Conservation (phyloP, 208 protist species). For the Leptomonas pyrrhocoris region DNA sequence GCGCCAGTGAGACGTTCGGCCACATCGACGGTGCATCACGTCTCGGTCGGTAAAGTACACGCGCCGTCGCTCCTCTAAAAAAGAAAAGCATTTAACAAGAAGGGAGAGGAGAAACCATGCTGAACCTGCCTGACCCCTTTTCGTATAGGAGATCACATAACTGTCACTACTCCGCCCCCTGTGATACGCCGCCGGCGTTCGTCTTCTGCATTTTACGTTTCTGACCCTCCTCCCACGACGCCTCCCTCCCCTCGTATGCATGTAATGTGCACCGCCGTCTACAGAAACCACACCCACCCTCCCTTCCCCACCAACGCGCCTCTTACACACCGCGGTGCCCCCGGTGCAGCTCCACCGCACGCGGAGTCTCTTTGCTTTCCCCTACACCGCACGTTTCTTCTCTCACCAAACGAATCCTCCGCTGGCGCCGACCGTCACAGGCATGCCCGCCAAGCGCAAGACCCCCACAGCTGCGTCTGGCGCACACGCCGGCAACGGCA, state of each 20-base stretch:
- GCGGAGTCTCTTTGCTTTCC: conserved; percentile 3
- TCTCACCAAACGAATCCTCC: background rate
- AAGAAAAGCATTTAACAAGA: no score
- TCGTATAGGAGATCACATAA: no score
- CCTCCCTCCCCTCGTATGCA: background rate
- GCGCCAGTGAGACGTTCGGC: no score
- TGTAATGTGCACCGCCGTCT: background rate
- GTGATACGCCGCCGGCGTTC: no score
- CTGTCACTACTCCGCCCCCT: no score
- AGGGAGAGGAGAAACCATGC: no score
- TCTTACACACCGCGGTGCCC: background rate
- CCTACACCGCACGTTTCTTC: background rate
- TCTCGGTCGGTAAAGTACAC: no score
- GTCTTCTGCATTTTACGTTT: no score
- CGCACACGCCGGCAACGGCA: background rate
- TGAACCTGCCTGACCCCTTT: no score
- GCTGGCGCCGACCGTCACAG: background rate
- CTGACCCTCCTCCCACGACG: no score
- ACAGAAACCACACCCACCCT: background rate
- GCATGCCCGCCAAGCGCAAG: conserved; percentile 11
- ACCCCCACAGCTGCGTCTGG: background rate
- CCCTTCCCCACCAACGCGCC: conserved; percentile 3
- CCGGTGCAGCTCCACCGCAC: background rate
- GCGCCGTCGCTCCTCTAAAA: no score
- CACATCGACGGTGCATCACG: no score